Base-by-base conservation (phyloP, 1,139 yeast species). In the Lodderomyces orthopsilosis region DNA sequence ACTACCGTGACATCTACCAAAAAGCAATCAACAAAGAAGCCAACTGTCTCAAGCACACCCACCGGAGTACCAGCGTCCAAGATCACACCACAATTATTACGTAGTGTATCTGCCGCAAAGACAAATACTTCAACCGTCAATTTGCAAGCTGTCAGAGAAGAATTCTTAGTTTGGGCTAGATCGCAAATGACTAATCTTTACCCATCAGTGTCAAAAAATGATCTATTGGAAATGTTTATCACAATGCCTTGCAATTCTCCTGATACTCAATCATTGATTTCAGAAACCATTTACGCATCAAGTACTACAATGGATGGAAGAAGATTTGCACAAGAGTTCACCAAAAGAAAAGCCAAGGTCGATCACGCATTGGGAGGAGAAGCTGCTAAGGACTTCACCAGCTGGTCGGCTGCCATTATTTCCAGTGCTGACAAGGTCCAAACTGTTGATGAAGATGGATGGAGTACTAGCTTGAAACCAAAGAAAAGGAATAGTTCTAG, bases 261-360 rank as follows among this genome's bases (percentile, higher is more conserved):
- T 6, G 96, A 90, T 53, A 81, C 95, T 1, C 73, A 77, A 40
- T 95, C 85, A 60, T 87, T 93, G 59, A 90, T 93, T 58, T 84
- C 96, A 3, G 98, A 93, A 61, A 88, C 97, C 12, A 83, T 93
- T 48, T 91, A 90, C 65, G 82, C 94, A 40, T 87, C 93, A 52
- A 87, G 96, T 23, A 79, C 94, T 2, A 85, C 94, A 2, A 83
- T 93, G 88, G 97, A 93, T 61, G 98, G 98, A 18, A 82, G 96
- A 60, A 77, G 96, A 51, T 93, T 91, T 70, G 95, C 98, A 1
- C 81, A 78, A 46, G 98, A 93, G 58, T 93, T 93, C 61, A 70
- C 85, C 61, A 86, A 85, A 66, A 82, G 86, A 59, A 83, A 94
- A 58, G 75, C 74, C 51, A 76, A 70, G 46, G 90, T 87, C 41